Evolutionary conservation across 768 basidiomycete genomes (phyloP).

Genomic region (Trichaptum fuscoviolaceum): DNA sequence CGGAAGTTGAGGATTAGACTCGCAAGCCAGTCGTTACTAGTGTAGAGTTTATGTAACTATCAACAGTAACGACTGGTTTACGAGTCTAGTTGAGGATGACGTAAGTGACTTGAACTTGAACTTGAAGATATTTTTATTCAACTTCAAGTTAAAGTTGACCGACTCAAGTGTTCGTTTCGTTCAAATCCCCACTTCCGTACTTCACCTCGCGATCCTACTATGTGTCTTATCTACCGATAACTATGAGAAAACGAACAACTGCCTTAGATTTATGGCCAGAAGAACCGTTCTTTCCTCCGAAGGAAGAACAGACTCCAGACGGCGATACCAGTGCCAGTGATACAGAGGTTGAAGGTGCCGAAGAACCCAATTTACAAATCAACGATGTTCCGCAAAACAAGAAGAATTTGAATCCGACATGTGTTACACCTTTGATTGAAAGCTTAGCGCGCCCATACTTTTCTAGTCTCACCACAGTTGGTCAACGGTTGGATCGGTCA

Average conservation of each 20-base stretch:
- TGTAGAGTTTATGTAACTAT: no score
- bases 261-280: background rate
- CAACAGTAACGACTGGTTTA: no score
- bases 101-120: no score
- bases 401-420: constrained; percentile 47
- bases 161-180: no score
- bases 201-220: background rate
- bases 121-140: no score
- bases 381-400: background rate
- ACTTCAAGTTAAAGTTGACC: no score
- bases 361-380: background rate
- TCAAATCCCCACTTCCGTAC: no score
- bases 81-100: no score
- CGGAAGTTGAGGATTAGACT: no score
- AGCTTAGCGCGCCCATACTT: constrained; percentile 32
- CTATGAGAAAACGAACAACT: background rate
- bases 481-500: background rate
- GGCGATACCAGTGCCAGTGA: background rate
- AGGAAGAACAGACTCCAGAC: background rate
- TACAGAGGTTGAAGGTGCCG: background rate
- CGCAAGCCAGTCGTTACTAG: no score
- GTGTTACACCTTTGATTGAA: constrained; percentile 59
- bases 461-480: background rate
- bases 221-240: background rate
- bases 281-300: background rate